These are phyloP conservation scores for Phycomyces blakesleeanus DNA, from an alignment of 192 early-diverging fungal genomes.

Conservation along the genomic window DNA sequence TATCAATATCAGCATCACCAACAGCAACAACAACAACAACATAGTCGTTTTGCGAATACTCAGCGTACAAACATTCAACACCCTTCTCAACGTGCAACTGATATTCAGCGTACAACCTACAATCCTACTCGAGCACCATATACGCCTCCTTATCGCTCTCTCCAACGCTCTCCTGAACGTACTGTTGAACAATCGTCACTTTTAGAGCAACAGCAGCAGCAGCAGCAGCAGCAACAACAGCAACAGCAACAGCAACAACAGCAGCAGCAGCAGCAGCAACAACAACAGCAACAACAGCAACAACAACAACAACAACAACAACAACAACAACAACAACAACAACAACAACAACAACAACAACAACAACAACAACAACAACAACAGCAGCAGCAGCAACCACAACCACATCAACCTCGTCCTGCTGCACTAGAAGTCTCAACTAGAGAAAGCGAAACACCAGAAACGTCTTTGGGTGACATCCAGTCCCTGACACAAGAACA, in stretches of 20 bases:
- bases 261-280: neutral
- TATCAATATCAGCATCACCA: neutral
- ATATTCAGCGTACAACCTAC: neutral
- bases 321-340: neutral
- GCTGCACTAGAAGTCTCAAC: neutral
- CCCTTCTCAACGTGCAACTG: neutral
- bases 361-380: neutral
- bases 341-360: constrained; percentile 1
- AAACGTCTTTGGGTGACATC: neutral
- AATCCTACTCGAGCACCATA: neutral
- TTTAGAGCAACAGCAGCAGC: neutral
- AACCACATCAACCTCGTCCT: neutral
- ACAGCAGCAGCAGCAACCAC: constrained; percentile 2
- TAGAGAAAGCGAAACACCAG: neutral
- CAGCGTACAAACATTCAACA: neutral
- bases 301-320: neutral
- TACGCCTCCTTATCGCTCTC: neutral
- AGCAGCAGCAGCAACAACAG: neutral
- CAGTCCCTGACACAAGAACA: constrained; percentile 25
- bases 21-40: neutral
- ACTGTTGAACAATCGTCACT: neutral
- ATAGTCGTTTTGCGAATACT: neutral
- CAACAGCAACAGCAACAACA: constrained; percentile 8
- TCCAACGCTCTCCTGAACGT: neutral
- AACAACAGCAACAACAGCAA: neutral